Conservation (phyloP, 2,329 filamentous ascomycete genomes). For the Gnomoniopsis sp. region DNA sequence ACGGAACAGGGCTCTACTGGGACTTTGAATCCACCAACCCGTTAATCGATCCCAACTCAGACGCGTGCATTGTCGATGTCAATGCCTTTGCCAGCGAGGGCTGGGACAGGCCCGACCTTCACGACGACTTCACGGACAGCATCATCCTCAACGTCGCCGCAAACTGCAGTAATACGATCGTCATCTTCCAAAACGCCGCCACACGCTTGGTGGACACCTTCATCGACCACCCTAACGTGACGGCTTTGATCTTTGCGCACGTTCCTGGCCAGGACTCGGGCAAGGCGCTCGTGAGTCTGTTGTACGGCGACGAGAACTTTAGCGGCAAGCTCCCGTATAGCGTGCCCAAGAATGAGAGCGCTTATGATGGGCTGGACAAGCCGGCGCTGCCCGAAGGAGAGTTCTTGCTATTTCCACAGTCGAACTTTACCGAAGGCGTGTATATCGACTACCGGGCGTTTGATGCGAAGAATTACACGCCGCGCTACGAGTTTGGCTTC, state of each 20-base stretch:
- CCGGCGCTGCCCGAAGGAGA: conserved; percentile 42
- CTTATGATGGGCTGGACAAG: conserved; percentile 46
- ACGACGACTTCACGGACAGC: conserved; percentile 62
- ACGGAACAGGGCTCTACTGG: conserved; percentile 51
- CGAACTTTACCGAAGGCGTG: conserved; percentile 46
- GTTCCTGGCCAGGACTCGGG: conserved; percentile 62
- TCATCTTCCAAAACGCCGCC: conserved; percentile 62
- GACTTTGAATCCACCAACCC: conserved; percentile 48
- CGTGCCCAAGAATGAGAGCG: conserved; percentile 49
- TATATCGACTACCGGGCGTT: conserved; percentile 54
- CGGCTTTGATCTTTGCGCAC: conserved; percentile 60
- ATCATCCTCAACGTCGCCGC: conserved; percentile 55
- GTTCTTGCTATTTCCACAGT: conserved; percentile 47
- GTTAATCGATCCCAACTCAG: conserved; percentile 40
- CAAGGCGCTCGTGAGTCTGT: conserved; percentile 47
- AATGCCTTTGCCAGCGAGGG: conserved; percentile 71
- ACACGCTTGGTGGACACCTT: conserved; percentile 57
- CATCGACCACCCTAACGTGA: conserved; percentile 61
- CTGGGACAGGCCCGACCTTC: conserved; percentile 57
- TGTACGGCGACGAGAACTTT: conserved; percentile 55
- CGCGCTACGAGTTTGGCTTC: conserved; percentile 53
- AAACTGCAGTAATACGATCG: conserved; percentile 60
- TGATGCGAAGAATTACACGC: conserved; percentile 43
- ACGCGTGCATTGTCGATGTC: conserved; percentile 66
- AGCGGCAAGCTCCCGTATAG: conserved; percentile 61